Conservation (phyloP, 2,329 filamentous ascomycete species). For the Tolypocladium endophyticum region DNA sequence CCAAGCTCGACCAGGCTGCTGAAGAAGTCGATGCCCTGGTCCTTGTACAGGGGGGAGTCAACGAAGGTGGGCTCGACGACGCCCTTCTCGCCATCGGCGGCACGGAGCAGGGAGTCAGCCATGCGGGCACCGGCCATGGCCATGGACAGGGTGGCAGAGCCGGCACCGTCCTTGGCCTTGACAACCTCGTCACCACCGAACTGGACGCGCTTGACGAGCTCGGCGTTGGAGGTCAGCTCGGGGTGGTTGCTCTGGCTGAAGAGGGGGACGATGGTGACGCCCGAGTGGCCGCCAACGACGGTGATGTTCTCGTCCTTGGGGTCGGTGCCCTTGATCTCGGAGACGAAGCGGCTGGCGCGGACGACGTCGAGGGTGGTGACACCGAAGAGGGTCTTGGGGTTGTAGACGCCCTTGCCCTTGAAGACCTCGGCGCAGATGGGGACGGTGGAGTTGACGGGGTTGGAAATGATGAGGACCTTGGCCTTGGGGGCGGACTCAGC, state of each 20-base stretch:
- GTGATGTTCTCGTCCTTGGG: conserved; percentile 89
- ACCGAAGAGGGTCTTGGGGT: conserved; percentile 98
- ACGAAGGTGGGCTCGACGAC: conserved; percentile 95
- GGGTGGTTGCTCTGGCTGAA: conserved; percentile 89
- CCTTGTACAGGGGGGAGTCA: conserved; percentile 95
- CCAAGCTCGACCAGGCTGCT: conserved; percentile 91
- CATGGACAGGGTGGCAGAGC: conserved; percentile 97
- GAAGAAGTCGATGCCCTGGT: conserved; percentile 97
- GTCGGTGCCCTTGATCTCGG: conserved; percentile 82
- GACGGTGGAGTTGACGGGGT: conserved; percentile 99
- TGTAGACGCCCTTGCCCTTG: conserved; percentile 93
- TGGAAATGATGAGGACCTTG: conserved; percentile 95
- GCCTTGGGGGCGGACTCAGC: conserved; percentile 83
- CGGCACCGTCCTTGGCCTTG: conserved; percentile 96
- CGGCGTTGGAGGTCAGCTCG: conserved; percentile 66
- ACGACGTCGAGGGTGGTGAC: conserved; percentile 99
- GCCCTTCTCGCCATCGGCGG: conserved; percentile 85
- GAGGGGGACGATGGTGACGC: conserved; percentile 95
- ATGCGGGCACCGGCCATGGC: conserved; percentile 81
- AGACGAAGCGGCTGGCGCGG: conserved; percentile 95
- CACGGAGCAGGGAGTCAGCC: conserved; percentile 89
- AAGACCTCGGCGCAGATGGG: conserved; percentile 95
- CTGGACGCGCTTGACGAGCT: conserved; percentile 88
- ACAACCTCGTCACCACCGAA: conserved; percentile 99
- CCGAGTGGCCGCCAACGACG: conserved; percentile 94